Conservation (phyloP, 371 early-diverging fungal genomes). For the Rhizopus microsporus region DNA sequence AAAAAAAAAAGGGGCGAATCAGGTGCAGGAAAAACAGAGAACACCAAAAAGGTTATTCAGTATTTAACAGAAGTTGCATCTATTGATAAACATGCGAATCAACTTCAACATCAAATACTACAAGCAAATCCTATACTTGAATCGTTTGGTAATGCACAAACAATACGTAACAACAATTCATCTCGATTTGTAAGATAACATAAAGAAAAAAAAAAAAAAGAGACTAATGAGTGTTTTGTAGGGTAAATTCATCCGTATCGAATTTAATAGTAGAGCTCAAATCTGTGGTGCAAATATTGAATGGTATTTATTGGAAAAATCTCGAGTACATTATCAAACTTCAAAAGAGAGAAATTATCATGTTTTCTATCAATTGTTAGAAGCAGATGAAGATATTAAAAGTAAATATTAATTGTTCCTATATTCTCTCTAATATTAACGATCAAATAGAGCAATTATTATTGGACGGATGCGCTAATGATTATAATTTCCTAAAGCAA, state of each 20-base stretch:
- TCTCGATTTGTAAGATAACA: conserved; percentile 93
- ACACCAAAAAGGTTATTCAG: conserved; percentile 99
- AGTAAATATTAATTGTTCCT: conserved; percentile 8
- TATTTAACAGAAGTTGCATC: conserved; percentile 93
- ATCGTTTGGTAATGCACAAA: conserved; percentile 99
- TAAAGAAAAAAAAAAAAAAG: neutral
- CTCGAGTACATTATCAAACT: conserved; percentile 94
- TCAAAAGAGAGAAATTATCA: conserved; percentile 97
- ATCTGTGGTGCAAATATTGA: conserved; percentile 98
- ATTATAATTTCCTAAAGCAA: conserved; percentile 80
- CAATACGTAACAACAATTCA: conserved; percentile 99
- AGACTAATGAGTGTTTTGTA: conserved; percentile 23
- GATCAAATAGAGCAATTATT: conserved; percentile 56
- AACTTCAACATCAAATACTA: conserved; percentile 93
- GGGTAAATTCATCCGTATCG: conserved; percentile 99
- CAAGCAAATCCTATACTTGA: conserved; percentile 99
- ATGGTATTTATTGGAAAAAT: conserved; percentile 98
- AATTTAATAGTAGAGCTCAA: conserved; percentile 87
- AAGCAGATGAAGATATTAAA: conserved; percentile 77
- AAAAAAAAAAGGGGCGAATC: conserved; percentile 88
- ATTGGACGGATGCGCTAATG: conserved; percentile 63
- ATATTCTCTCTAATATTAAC: neutral
- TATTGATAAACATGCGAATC: conserved; percentile 26
- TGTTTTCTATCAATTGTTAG: conserved; percentile 97
- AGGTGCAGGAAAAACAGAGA: conserved; percentile 99